Conservation (phyloP, 441 rosid genomes). For the Brassica hybrid region DNA sequence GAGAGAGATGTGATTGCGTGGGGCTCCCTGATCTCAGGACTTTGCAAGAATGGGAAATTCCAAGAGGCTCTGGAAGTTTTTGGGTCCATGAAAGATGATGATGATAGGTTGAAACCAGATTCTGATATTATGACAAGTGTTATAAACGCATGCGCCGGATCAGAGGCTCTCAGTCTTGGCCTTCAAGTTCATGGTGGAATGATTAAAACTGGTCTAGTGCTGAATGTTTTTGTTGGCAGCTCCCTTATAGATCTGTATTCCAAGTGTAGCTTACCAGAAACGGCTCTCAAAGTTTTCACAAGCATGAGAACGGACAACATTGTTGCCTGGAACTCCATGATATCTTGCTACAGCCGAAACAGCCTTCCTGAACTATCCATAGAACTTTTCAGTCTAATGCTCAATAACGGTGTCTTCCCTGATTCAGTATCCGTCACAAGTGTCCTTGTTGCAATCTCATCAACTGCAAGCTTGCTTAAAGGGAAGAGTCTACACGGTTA, state of each 20-base stretch:
- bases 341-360: constrained; percentile 70
- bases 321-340: constrained; percentile 80
- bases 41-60: constrained; percentile 63
- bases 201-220: constrained; percentile 55
- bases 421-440: constrained; percentile 70
- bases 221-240: constrained; percentile 67
- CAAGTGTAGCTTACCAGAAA: constrained; percentile 62
- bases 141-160: constrained; percentile 58
- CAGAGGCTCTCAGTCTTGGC: constrained; percentile 55
- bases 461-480: constrained; percentile 59
- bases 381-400: constrained; percentile 50
- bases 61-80: constrained; percentile 58
- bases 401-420: constrained; percentile 51
- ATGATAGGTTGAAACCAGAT: constrained; percentile 60
- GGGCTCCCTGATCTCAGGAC: constrained; percentile 79
- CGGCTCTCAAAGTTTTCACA: constrained; percentile 60
- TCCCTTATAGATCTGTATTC: constrained; percentile 83
- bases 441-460: constrained; percentile 72
- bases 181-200: constrained; percentile 58
- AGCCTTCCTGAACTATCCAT: constrained; percentile 71
- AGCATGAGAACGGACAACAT: constrained; percentile 57
- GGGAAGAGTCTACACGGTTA: constrained; percentile 74
- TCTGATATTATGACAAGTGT: constrained; percentile 65
- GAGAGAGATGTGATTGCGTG: constrained; percentile 69
- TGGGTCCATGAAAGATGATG: constrained; percentile 50